A percentile compares a stretch with the other conserved stretches of the same genome.
Conservation (phyloP, 2,329 filamentous ascomycete genomes). For the Aotearoamyces nothofagi region DNA sequence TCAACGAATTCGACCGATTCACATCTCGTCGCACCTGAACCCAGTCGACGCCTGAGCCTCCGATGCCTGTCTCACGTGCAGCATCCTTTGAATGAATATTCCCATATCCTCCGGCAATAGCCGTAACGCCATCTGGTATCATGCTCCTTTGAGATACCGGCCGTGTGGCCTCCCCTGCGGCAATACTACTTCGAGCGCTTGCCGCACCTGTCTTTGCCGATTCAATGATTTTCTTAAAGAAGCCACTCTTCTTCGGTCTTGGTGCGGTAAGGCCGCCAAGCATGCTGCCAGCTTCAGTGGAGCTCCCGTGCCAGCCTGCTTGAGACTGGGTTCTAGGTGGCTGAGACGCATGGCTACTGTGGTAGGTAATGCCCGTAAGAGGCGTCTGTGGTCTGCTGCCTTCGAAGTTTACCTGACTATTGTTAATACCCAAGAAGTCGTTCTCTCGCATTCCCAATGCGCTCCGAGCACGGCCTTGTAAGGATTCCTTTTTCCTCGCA, state of each 20-base stretch:
- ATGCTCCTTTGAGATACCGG: constrained; percentile 16
- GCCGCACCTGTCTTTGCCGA: constrained; percentile 89
- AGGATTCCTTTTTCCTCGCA: constrained; percentile 49
- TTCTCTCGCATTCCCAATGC: constrained; percentile 44
- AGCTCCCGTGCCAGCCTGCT: constrained; percentile 36
- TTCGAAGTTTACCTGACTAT: constrained; percentile 22
- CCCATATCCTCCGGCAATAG: constrained; percentile 33
- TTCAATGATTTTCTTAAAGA: constrained; percentile 92
- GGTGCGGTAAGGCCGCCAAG: constrained; percentile 68
- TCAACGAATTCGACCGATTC: constrained; percentile 87
- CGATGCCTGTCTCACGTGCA: constrained; percentile 57
- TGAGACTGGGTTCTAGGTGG: constrained; percentile 43
- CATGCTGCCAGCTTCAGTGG: constrained; percentile 49
- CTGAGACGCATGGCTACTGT: constrained; percentile 62
- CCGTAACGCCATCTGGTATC: constrained; percentile 23
- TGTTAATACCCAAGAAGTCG: constrained; percentile 13
- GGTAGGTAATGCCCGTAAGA: constrained; percentile 73
- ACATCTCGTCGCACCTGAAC: constrained; percentile 95
- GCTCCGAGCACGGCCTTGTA: constrained; percentile 42
- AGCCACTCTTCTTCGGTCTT: constrained; percentile 69
- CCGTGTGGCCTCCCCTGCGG: constrained; percentile 35
- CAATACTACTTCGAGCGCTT: constrained; percentile 74
- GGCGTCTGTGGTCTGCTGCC: constrained; percentile 42
- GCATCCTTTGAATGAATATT: constrained; percentile 27
- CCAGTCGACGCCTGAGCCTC: constrained; percentile 57